phyloP scores from a whole-genome alignment of 208 protist genomes.

The Crithidia fasciculata region DNA sequence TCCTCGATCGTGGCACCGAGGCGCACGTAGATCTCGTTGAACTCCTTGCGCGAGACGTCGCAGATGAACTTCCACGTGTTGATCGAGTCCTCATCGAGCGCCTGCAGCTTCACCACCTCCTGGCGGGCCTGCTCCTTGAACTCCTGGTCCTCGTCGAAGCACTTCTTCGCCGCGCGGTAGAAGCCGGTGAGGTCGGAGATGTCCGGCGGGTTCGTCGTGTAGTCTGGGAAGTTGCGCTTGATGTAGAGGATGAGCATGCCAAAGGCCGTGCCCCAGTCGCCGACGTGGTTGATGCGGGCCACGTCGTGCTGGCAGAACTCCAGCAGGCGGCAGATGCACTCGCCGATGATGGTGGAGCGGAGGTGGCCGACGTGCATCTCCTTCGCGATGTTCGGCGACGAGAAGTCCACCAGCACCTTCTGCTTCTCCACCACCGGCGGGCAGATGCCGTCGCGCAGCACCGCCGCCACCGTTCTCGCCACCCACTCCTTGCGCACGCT shows the following conservation, averaged over 20 bases:
- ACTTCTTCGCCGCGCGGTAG: slow-evolving; percentile 95
- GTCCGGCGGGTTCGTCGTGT: slow-evolving; percentile 81
- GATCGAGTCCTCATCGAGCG: slow-evolving; percentile 80
- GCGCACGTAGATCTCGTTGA: slow-evolving; percentile 93
- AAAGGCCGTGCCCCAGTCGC: slow-evolving; percentile 99
- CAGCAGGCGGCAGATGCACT: slow-evolving; percentile 93
- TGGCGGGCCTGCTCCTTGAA: slow-evolving; percentile 93
- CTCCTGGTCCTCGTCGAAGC: slow-evolving; percentile 93
- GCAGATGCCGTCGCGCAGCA: slow-evolving; percentile 69
- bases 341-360: slow-evolving; percentile 98
- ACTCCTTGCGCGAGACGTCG: slow-evolving; percentile 94
- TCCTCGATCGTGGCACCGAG: slow-evolving; percentile 90
- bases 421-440: slow-evolving; percentile 67
- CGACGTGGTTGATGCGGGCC: slow-evolving; percentile 97
- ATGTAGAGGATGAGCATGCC: slow-evolving; percentile 98
- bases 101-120: slow-evolving; percentile 93
- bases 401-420: slow-evolving; percentile 96
- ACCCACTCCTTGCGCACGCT: slow-evolving; percentile 73
- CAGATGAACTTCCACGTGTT: slow-evolving; percentile 93
- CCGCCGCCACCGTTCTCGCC: slow-evolving; percentile 47
- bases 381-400: slow-evolving; percentile 99
- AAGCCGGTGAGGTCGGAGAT: slow-evolving; percentile 95
- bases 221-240: slow-evolving; percentile 93
- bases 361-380: slow-evolving; percentile 99
- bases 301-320: slow-evolving; percentile 96